Evolutionary conservation across 2,329 filamentous ascomycete species (phyloP), one percentile per base, ranked within the genome.

Genomic region (Fusarium chuoi): DNA sequence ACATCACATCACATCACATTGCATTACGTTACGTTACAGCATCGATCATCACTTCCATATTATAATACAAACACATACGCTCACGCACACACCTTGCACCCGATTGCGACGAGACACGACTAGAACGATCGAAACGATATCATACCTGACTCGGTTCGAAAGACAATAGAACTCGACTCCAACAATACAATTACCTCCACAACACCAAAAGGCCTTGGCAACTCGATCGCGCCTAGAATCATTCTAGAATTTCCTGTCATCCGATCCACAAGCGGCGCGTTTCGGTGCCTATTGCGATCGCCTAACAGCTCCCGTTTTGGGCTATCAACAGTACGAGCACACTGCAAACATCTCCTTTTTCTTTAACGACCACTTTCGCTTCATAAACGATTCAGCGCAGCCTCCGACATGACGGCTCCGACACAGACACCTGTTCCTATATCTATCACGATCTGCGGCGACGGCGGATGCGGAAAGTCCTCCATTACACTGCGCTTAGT

Each of bases 401-500:
- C 45, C 46, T 26, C 59, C 63, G 64, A 46, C 48, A 78, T 78
- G 77, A 61, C 77, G 22, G 52, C 69, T 36, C 71, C 71, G 30
- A 55, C 70, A 51, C 77, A 78, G 52, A 73, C 77, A 35, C 86
- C 88, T 1, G 83, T 89, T 24, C 89, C 89, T 70, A 91, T 92
- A 79, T 88, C 91, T 73, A 94, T 96, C 80, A 96, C 94, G 65
- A 94, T 96, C 82, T 96, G 93, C 84, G 94, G 94, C 80, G 94
- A 96, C 81, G 94, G 94, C 79, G 94, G 94, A 69, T 94, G 92
- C 81, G 93, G 93, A 79, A 96, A 96, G 85, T 95, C 93, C 5
- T 94, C 92, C 75, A 95, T 96, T 80, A 96, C 94, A 22, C 86
- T 96, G 68, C 92, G 94, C 59, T 89, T 96, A 46, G 94, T 96